Evolutionary conservation across 225 moss, liverwort and hornwort genomes (phyloP).

Genomic region (Polytrichum formosum): DNA sequence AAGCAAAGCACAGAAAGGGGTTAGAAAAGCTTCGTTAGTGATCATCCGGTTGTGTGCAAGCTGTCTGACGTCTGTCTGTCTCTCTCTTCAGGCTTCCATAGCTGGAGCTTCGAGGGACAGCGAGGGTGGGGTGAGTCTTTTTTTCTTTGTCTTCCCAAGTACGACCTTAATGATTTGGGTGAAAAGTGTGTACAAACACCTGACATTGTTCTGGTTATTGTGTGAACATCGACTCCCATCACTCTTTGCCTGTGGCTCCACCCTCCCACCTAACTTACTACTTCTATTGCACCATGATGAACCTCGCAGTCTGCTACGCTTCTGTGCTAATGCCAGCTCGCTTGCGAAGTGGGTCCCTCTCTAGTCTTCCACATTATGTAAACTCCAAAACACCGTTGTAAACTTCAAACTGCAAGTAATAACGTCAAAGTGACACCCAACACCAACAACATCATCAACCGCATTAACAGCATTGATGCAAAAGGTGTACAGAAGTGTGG

Average conservation of each 20-base stretch:
- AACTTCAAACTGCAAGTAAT: background rate
- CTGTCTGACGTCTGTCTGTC: background rate
- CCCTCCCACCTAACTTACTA: background rate
- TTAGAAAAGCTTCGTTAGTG: too few relatives aligned
- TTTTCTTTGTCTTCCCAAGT: background rate
- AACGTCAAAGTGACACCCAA: background rate
- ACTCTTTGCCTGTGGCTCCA: background rate
- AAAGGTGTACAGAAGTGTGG: background rate
- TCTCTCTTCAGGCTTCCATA: background rate
- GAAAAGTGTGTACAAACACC: slow-evolving; percentile 5
- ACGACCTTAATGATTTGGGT: slow-evolving; percentile 4
- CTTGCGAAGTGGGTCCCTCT: background rate
- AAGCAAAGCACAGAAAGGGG: too few relatives aligned
- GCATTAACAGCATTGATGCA: background rate
- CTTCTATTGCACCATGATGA: slow-evolving; percentile 2
- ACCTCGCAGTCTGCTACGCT: background rate
- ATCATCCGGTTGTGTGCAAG: background rate
- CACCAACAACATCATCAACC: background rate
- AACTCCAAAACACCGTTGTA: background rate
- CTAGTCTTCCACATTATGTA: background rate
- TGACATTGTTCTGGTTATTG: slow-evolving; percentile 7
- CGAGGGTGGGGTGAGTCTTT: background rate
- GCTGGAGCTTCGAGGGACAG: background rate
- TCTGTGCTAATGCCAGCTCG: background rate
- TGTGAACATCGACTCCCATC: background rate